phyloP scores from a whole-genome alignment of 352 stramenopile species.

The Elongisporangium senticosum region DNA sequence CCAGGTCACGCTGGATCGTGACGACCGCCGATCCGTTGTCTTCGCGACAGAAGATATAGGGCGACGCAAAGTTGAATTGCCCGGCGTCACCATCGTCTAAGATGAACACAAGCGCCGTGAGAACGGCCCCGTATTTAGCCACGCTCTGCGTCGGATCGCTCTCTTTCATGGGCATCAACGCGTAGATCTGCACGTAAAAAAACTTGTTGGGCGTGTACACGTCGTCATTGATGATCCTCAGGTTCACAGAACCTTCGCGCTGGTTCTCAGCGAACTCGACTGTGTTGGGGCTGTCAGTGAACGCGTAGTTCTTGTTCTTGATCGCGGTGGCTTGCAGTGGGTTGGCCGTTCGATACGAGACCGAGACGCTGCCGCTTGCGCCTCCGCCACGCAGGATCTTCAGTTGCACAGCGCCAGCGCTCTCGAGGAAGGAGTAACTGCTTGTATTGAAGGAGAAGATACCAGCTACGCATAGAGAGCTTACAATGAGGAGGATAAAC shows the following conservation, averaged over 20 bases:
- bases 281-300: constrained; percentile 27
- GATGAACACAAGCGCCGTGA: constrained; percentile 38
- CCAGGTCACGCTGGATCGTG: constrained; percentile 37
- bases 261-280: constrained; percentile 49
- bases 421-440: constrained; percentile 49
- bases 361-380: constrained; percentile 25
- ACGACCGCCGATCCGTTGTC: constrained; percentile 57
- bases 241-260: constrained; percentile 31
- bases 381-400: constrained; percentile 42
- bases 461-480: constrained; percentile 21
- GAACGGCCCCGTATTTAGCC: constrained; percentile 29
- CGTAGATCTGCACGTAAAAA: constrained; percentile 53
- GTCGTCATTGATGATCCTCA: constrained; percentile 52
- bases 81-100: constrained; percentile 57
- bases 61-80: constrained; percentile 47
- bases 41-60: constrained; percentile 57
- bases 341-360: constrained; percentile 43
- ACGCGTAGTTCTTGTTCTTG: constrained; percentile 58
- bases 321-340: constrained; percentile 40
- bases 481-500: neutral
- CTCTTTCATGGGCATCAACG: constrained; percentile 23
- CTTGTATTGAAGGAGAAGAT: constrained; percentile 50
- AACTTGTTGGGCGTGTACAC: constrained; percentile 62
- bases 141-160: constrained; percentile 21
- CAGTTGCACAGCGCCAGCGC: constrained; percentile 33